These are phyloP conservation scores for Hamamelis virginiana DNA, from an alignment of 164 flowering plant genomes.

Conservation along the genomic window DNA sequence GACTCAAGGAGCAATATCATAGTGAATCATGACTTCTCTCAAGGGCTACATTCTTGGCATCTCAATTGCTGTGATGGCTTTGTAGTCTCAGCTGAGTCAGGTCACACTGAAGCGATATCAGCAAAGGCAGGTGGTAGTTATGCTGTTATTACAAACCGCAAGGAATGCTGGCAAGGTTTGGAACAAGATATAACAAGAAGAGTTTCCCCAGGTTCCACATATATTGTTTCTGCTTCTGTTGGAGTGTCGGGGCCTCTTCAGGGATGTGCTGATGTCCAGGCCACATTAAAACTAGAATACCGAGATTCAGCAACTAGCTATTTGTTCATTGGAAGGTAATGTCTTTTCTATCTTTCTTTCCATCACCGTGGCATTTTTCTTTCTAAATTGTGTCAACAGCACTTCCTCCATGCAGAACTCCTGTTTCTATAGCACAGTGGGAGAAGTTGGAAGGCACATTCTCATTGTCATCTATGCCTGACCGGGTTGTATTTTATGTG, in stretches of 20 bases:
- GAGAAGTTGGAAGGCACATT: slow-evolving; percentile 73
- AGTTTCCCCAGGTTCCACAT: slow-evolving; percentile 51
- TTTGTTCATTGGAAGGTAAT: slow-evolving; percentile 66
- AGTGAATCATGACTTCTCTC: slow-evolving; percentile 71
- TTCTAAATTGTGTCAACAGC: background rate
- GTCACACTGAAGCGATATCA: slow-evolving; percentile 26
- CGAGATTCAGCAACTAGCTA: slow-evolving; percentile 40
- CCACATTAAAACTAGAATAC: slow-evolving; percentile 70
- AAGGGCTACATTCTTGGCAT: slow-evolving; percentile 71
- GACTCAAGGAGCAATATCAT: slow-evolving; percentile 42
- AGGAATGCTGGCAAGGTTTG: slow-evolving; percentile 80
- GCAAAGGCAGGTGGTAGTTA: slow-evolving; percentile 33
- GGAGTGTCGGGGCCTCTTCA: slow-evolving; percentile 58
- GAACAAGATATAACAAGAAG: slow-evolving; percentile 82
- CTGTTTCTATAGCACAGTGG: slow-evolving; percentile 57
- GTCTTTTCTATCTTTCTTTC: background rate
- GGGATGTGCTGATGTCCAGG: slow-evolving; percentile 52
- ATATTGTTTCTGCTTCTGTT: slow-evolving; percentile 63
- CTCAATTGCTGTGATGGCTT: slow-evolving; percentile 63
- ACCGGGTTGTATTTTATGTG: slow-evolving; percentile 60
- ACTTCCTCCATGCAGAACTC: slow-evolving; percentile 35
- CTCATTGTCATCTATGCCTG: slow-evolving; percentile 53
- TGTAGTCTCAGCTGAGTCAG: slow-evolving; percentile 51
- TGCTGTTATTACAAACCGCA: slow-evolving; percentile 70
- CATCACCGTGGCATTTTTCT: background rate